Evolutionary conservation across 768 basidiomycete species (phyloP).

Genomic region (Lentinula edodes): DNA sequence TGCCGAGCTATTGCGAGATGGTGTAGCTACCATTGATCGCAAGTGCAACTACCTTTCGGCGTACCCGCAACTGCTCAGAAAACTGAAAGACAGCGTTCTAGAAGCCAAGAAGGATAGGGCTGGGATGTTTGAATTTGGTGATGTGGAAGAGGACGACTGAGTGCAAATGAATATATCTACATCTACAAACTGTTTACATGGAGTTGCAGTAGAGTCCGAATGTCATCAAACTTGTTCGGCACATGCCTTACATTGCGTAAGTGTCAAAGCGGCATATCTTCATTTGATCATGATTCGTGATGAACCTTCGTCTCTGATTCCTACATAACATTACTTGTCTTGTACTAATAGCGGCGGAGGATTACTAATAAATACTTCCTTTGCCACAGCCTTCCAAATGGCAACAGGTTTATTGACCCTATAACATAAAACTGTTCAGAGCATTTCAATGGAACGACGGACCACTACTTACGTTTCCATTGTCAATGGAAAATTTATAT

Average conservation of each 20-base stretch:
- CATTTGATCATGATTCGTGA: no score
- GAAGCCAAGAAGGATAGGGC: constrained; percentile 69
- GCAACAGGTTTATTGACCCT: constrained; percentile 53
- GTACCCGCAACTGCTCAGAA: constrained; percentile 64
- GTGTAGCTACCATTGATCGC: constrained; percentile 74
- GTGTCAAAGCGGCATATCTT: no score
- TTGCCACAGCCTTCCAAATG: constrained; percentile 48
- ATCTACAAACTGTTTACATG: no score
- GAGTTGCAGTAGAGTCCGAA: no score
- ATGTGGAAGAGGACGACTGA: constrained; percentile 77
- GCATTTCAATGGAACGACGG: background rate
- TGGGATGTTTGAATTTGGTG: constrained; percentile 92
- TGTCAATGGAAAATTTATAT: constrained; percentile 46
- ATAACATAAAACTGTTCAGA: constrained; percentile 6
- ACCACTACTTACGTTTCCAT: constrained; percentile 36
- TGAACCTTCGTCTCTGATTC: background rate
- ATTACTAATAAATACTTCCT: constrained; percentile 14
- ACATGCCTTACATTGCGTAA: no score
- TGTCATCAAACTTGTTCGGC: no score
- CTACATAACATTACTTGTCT: background rate
- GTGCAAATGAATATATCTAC: background rate
- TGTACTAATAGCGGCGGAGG: background rate
- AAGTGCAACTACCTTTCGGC: constrained; percentile 70
- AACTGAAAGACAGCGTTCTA: constrained; percentile 53
- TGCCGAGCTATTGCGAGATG: constrained; percentile 84